A percentile compares a stretch with the other conserved stretches of the same genome.
These are phyloP conservation scores for Sodiomyces alkalinus DNA, from an alignment of 2,329 filamentous ascomycete genomes.

Conservation along the genomic window DNA sequence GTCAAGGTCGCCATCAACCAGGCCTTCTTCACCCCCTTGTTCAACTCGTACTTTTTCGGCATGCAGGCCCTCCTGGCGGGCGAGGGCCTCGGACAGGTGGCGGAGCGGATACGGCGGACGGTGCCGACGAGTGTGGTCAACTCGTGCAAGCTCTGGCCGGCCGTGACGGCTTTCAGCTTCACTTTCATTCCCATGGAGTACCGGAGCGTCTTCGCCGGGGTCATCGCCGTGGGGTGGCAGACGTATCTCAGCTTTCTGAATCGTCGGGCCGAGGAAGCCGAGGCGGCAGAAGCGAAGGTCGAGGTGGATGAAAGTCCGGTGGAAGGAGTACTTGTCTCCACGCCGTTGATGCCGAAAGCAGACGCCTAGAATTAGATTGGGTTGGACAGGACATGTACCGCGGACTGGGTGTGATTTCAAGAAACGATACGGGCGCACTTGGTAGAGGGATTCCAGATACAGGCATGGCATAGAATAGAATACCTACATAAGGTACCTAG, in stretches of 20 bases:
- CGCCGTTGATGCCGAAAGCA: too few relatives aligned
- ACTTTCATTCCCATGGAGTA: conserved; percentile 70
- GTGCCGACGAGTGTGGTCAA: conserved; percentile 66
- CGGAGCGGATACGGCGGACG: conserved; percentile 57
- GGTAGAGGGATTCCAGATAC: too few relatives aligned
- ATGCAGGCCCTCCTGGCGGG: conserved; percentile 63
- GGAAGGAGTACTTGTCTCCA: too few relatives aligned
- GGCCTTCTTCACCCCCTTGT: conserved; percentile 62
- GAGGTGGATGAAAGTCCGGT: too few relatives aligned
- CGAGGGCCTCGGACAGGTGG: conserved; percentile 45
- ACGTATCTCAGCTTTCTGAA: conserved; percentile 78
- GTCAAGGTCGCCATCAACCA: conserved; percentile 75
- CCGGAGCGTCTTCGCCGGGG: conserved; percentile 62
- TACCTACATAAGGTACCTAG: too few relatives aligned
- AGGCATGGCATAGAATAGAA: too few relatives aligned
- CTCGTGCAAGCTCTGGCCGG: conserved; percentile 77
- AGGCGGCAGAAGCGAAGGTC: conserved; percentile 4
- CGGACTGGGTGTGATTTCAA: too few relatives aligned
- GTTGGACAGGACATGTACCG: too few relatives aligned
- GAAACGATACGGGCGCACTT: too few relatives aligned
- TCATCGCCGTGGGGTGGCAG: conserved; percentile 81
- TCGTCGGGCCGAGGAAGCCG: conserved; percentile 45
- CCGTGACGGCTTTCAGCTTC: conserved; percentile 74
- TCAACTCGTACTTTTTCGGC: conserved; percentile 73
- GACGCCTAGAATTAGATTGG: too few relatives aligned